Base-by-base conservation (phyloP, 768 basidiomycete species). In the Leccinum sublutescens region DNA sequence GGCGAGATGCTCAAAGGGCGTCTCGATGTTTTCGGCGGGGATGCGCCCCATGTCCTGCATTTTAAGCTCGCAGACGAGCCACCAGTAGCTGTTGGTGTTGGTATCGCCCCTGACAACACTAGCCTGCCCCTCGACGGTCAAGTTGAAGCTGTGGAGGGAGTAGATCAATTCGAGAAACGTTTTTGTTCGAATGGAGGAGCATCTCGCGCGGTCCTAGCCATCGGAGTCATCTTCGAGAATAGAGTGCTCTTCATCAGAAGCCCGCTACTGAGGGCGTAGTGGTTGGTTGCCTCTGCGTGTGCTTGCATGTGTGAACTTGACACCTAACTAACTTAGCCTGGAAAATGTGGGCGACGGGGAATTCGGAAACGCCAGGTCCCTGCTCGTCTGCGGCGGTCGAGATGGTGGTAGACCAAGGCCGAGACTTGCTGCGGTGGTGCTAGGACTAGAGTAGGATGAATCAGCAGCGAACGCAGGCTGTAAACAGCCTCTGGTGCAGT, bases 1-100 rank as follows among this genome's bases (percentile, higher is more conserved):
- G 0, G 97, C 97, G 7, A 98, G 82, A 40, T 96, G 84, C 72
- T 99, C 97, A 67, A 94, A 97, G 0, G 97, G 97, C 0, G 97
- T 99, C 74, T 99, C 97, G 64, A 99, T 98, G 73, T 98, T 98
- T 77, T 99, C 97, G 0, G 97, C 97, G 17, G 97, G 97, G 53
- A 99, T 98, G 74, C 98, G 98, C 0, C 97, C 97, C n/a, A 99
- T 93, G 68, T 97, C 95, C 74, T 98, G 95, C 10, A 95, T 97
- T 78, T 98, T 98, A 63, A 99, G 86, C 9, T 98, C 97, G 50
- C 95, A 85, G 8, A 99, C 96, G 52, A 98, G 89, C 97, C 97
- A 98, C 97, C 97, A 98, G 77, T 99, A 99, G 75, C 92, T 93
- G 75, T 99, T 98, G 58, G 89, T 93, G 74, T 99, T 96, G 62